Evolutionary conservation across 2,329 filamentous ascomycete genomes (phyloP).

Genomic region (Juglanconis sp.): DNA sequence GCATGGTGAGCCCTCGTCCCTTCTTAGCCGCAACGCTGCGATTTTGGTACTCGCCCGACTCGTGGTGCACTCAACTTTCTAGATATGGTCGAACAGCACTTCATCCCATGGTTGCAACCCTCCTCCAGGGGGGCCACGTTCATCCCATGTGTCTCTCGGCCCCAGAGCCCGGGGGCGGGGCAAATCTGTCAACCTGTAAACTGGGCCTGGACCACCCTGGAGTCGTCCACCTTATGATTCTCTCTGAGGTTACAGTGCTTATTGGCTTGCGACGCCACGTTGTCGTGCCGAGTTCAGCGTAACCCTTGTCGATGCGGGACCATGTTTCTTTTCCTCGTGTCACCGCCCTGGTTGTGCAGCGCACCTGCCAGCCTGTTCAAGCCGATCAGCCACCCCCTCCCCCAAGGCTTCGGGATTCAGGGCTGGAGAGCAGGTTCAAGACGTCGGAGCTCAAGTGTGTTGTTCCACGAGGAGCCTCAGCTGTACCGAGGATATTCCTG

Average conservation of each 20-base stretch:
- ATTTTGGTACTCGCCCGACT: background rate
- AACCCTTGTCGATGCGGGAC: background rate
- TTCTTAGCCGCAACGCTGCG: background rate
- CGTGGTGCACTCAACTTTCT: background rate
- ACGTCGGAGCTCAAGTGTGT: background rate
- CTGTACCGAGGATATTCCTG: background rate
- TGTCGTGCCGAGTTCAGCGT: background rate
- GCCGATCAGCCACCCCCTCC: background rate
- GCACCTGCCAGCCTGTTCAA: background rate
- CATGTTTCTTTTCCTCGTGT: background rate
- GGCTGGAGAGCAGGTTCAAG: background rate
- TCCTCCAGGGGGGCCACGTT: background rate
- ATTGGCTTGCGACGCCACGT: constrained; percentile 5
- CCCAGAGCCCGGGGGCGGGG: background rate
- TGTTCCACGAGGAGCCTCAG: background rate
- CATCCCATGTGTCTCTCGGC: background rate
- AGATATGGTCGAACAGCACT: background rate
- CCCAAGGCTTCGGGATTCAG: background rate
- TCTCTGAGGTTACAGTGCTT: constrained; percentile 10
- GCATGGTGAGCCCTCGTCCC: too few species aligned
- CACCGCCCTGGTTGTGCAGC: background rate
- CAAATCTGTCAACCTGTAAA: background rate
- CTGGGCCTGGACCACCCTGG: background rate
- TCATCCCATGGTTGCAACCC: background rate
- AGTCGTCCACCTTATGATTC: background rate